phyloP scores from a whole-genome alignment of 2,329 filamentous ascomycete species.

The Botryotinia narcissicola region DNA sequence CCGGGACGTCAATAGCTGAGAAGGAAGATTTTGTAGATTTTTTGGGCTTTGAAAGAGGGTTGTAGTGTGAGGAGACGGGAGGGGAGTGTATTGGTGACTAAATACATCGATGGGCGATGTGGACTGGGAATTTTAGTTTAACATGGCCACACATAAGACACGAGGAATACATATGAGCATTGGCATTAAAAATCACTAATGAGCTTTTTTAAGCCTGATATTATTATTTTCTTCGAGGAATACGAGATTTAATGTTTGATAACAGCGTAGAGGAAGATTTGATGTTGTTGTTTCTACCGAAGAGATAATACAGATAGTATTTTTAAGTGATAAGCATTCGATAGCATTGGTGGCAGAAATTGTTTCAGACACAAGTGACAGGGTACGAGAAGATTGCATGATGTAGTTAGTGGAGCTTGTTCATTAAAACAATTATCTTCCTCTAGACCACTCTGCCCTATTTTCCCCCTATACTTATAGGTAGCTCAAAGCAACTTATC shows the following conservation, averaged over 20 bases:
- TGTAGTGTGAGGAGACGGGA: neutral
- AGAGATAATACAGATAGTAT: neutral
- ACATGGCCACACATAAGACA: neutral
- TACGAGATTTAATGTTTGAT: neutral
- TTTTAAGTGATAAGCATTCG: neutral
- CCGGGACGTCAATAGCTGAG: neutral
- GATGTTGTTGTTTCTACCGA: neutral
- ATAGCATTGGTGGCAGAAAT: neutral
- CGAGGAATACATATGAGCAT: constrained; percentile 1
- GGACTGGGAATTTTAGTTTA: neutral
- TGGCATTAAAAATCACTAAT: neutral
- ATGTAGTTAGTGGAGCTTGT: neutral
- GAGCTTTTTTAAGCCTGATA: neutral
- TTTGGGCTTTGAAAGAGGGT: neutral
- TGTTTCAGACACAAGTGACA: neutral
- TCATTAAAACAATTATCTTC: neutral
- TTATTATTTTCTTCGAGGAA: neutral
- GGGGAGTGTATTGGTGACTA: neutral
- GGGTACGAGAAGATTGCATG: neutral
- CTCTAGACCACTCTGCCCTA: neutral
- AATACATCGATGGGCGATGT: neutral
- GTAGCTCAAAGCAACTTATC: neutral
- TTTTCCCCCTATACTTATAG: neutral
- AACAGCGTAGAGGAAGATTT: neutral
- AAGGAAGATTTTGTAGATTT: neutral